Base-by-base conservation (phyloP, 1,284 basidiomycete genomes). In the Xanthoconium separans region DNA sequence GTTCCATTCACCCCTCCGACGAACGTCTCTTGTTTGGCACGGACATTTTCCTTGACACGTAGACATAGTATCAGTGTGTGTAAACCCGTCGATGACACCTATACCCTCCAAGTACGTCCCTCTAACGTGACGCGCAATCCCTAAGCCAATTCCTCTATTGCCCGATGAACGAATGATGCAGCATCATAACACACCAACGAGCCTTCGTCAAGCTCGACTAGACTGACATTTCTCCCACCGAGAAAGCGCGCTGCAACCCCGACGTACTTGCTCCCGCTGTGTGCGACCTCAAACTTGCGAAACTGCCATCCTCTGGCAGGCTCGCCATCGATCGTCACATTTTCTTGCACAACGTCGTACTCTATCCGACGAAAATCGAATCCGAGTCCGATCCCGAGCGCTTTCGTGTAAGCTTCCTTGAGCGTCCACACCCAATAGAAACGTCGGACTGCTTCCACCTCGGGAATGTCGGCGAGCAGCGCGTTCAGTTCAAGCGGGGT, bases 341-440 rank as follows among this genome's bases (percentile, higher is more conserved):
- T 58, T 49, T 79, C 77, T 30, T 72, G 63, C 22, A 65, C 65
- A 9, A 84, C 73, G 62, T 89, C 78, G 63, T 85, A 89, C 64
- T 91, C 82, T 56, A 91, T 80, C 31, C 89, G 78, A 39, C 74
- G 74, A 70, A 91, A 89, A 61, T 91, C 85, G 63, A 91, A 91
- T 2, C 88, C 87, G n/a, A 92, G 78, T 0, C 90, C 90, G 34
- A 88, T 67, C 1, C 90, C 91, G 27, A 91, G 76, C 6, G 90
- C 89, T 71, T 93, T 93, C 3, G 89, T 89, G 66, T 91, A 93
- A 4, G 91, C 89, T 68, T 93, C 91, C 70, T 93, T 93, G 65
- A 90, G 73, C 5, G 91, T 92, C 91, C 91, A 93, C 56, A 91
- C 81, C 73, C 86, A 83, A 65, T 87, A 90, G 66, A 91, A 86